Evolutionary conservation across 768 basidiomycete species (phyloP).

Genomic region (Russula sp.): DNA sequence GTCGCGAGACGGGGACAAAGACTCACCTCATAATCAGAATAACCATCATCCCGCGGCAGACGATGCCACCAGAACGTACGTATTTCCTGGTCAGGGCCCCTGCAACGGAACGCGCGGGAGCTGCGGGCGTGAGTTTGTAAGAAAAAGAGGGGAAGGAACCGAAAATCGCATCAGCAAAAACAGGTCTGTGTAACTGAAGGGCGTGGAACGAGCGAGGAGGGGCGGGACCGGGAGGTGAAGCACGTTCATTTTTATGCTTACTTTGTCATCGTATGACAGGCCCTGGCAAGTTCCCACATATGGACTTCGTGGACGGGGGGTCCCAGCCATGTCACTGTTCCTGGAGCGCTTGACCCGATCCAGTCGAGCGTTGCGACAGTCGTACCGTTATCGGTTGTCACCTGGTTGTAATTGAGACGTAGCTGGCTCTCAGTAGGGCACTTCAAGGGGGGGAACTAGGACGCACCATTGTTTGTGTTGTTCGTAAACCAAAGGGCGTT

Average conservation of each 20-base stretch:
- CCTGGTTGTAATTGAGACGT: neutral
- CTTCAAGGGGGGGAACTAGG: neutral
- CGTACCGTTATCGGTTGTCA: neutral
- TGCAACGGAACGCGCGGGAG: conserved; percentile 9
- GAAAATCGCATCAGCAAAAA: neutral
- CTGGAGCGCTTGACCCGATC: conserved; percentile 5
- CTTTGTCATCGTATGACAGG: neutral
- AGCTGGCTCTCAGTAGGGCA: neutral
- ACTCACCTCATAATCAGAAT: conserved; percentile 6
- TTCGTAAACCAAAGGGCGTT: conserved; percentile 37
- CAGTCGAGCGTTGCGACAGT: conserved; percentile 9
- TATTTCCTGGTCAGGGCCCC: conserved; percentile 4
- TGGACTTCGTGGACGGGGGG: neutral
- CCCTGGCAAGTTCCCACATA: conserved; percentile 12
- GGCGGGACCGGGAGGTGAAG: neutral
- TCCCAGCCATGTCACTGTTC: conserved; percentile 4
- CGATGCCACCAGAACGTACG: conserved; percentile 13
- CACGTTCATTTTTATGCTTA: neutral
- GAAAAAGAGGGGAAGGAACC: neutral
- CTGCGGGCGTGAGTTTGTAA: neutral
- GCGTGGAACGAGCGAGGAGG: neutral
- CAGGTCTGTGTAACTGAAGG: no score
- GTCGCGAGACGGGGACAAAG: neutral
- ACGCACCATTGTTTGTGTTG: conserved; percentile 44
- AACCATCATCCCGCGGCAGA: neutral